A percentile compares a stretch with the other conserved stretches of the same genome.
Conservation (phyloP, 73 alveolate species). For the Stentor coeruleus region DNA sequence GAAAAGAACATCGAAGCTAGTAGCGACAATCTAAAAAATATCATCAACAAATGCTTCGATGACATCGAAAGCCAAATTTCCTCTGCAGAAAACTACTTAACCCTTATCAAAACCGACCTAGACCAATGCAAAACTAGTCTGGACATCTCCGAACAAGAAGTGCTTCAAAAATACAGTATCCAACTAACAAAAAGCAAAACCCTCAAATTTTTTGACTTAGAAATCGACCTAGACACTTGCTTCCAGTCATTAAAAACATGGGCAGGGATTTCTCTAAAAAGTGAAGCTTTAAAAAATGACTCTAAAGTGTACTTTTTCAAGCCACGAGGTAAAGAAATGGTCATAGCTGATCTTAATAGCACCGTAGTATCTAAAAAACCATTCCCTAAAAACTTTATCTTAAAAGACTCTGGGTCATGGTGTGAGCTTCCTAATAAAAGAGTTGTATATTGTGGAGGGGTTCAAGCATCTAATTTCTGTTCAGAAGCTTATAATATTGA, state of each 20-base stretch:
- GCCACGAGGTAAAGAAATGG: background rate
- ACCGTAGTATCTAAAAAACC: background rate
- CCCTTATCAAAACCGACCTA: background rate
- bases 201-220: background rate
- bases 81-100: background rate
- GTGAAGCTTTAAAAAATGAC: background rate
- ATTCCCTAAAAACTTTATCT: background rate
- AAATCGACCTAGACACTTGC: background rate
- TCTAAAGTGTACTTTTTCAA: background rate
- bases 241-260: no score
- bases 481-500: background rate
- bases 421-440: background rate
- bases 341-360: background rate
- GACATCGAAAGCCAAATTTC: background rate
- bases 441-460: conserved; percentile 4
- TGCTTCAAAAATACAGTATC: background rate
- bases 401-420: conserved; percentile 2
- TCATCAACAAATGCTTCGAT: background rate
- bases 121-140: background rate
- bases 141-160: background rate
- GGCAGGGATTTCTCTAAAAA: background rate
- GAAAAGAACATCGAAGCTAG: background rate
- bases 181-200: background rate
- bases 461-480: background rate
- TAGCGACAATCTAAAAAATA: background rate